phyloP scores from a whole-genome alignment of 495 filamentous ascomycete species.

The Hyaloscypha finlandica region DNA sequence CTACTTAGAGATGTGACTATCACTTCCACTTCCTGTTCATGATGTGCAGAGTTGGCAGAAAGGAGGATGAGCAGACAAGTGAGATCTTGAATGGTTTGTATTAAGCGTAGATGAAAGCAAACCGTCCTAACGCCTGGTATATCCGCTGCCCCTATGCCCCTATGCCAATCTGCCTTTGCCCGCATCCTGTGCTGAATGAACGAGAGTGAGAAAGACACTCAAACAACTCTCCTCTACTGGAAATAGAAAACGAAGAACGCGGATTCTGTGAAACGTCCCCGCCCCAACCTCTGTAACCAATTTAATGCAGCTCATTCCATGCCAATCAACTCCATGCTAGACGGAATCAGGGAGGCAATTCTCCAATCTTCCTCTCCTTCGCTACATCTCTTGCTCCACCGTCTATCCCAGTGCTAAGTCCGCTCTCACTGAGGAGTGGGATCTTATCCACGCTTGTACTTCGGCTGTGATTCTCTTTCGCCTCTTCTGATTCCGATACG shows the following conservation, averaged over 20 bases:
- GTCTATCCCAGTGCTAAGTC: conserved; percentile 45
- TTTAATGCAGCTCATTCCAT: not conserved
- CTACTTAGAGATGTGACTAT: conserved; percentile 15
- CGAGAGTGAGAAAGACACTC: no score
- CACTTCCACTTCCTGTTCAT: not conserved
- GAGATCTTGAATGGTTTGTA: not conserved
- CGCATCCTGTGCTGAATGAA: not conserved
- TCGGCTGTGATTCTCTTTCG: conserved; percentile 13
- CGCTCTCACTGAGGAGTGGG: conserved; percentile 51
- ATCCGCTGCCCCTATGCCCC: not conserved
- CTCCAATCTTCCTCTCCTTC: conserved; percentile 43
- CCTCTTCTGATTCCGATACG: conserved; percentile 6
- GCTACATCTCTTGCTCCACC: conserved; percentile 42
- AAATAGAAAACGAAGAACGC: not conserved
- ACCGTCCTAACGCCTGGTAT: conserved; percentile 1
- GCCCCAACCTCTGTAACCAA: not conserved
- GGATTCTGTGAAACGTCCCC: not conserved
- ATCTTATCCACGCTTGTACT: conserved; percentile 53
- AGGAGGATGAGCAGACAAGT: not conserved
- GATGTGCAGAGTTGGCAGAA: not conserved
- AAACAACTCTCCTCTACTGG: not conserved
- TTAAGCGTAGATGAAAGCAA: conserved; percentile 3
- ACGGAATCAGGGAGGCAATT: conserved; percentile 27
- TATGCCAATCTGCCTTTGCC: not conserved
- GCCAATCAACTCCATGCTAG: not conserved